A percentile compares a stretch with the other conserved stretches of the same genome.
Conservation (phyloP, 495 filamentous ascomycete genomes). For the Entonaema liquescens region DNA sequence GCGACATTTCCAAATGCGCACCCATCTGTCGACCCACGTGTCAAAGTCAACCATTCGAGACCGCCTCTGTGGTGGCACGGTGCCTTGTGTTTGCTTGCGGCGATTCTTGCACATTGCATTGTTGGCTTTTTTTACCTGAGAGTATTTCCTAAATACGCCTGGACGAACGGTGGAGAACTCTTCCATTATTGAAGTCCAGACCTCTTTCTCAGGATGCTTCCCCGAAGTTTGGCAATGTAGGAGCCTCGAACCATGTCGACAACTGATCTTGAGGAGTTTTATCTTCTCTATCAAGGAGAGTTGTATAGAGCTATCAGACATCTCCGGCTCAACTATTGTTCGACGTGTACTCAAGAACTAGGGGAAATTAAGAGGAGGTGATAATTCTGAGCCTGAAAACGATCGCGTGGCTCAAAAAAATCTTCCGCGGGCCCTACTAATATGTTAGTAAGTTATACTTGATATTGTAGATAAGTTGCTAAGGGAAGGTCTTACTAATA, state of each 20-base stretch:
- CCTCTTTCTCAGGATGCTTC: conserved; percentile 18
- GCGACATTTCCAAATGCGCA: conserved; percentile 27
- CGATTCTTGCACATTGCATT: conserved; percentile 25
- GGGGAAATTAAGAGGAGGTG: neutral
- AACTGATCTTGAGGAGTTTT: conserved; percentile 28
- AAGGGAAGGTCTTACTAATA: neutral
- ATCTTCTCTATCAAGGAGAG: conserved; percentile 25
- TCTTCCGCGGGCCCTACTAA: neutral
- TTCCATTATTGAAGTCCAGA: conserved; percentile 28
- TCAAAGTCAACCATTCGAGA: conserved; percentile 12
- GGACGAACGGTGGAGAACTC: conserved; percentile 20
- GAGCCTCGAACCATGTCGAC: conserved; percentile 5
- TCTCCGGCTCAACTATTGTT: neutral
- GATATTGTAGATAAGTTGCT: neutral
- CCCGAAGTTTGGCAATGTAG: conserved; percentile 22
- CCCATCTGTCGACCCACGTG: conserved; percentile 31
- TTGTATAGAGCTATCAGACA: neutral
- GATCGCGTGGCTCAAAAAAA: neutral
- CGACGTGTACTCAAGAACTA: neutral
- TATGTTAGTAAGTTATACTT: neutral
- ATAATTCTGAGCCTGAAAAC: neutral
- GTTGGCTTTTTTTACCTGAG: conserved; percentile 18
- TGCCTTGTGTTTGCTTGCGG: conserved; percentile 21
- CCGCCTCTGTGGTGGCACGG: conserved; percentile 4
- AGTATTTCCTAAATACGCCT: conserved; percentile 14